These are phyloP conservation scores for Phytopythium chamaehyphon DNA, from an alignment of 352 stramenopile genomes.

Conservation along the genomic window DNA sequence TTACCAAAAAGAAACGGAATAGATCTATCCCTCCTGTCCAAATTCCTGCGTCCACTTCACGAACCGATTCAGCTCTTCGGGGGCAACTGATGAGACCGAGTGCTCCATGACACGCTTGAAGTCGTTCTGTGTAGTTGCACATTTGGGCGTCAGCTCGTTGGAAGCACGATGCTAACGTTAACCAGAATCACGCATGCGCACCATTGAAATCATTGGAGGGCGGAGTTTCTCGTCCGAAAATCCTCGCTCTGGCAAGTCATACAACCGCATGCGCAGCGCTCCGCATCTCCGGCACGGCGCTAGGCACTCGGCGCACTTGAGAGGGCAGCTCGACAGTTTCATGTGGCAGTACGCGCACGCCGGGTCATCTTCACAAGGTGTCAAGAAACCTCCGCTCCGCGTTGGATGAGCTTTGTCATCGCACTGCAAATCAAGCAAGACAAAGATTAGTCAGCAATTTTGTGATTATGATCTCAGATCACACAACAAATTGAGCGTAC, in stretches of 20 bases:
- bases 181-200: constrained; percentile 15
- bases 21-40: constrained; percentile 94
- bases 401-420: constrained; percentile 64
- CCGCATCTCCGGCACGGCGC: constrained; percentile 67
- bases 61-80: constrained; percentile 96
- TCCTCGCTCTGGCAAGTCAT: constrained; percentile 74
- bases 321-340: constrained; percentile 76
- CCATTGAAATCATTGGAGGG: constrained; percentile 85
- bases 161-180: background rate
- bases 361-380: constrained; percentile 79
- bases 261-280: constrained; percentile 79
- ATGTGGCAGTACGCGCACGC: constrained; percentile 87
- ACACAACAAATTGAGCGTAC: constrained; percentile 23
- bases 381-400: constrained; percentile 67
- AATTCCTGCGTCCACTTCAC: constrained; percentile 99
- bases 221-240: constrained; percentile 84
- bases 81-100: constrained; percentile 93
- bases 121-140: constrained; percentile 69
- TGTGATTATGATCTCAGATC: background rate
- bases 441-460: background rate
- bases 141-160: background rate
- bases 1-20: background rate
- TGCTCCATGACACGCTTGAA: constrained; percentile 96
- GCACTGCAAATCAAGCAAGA: constrained; percentile 35
- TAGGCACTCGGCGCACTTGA: constrained; percentile 66